Base-by-base conservation (phyloP, 805 yeast species). In the Zygoascus biomembranicola region DNA sequence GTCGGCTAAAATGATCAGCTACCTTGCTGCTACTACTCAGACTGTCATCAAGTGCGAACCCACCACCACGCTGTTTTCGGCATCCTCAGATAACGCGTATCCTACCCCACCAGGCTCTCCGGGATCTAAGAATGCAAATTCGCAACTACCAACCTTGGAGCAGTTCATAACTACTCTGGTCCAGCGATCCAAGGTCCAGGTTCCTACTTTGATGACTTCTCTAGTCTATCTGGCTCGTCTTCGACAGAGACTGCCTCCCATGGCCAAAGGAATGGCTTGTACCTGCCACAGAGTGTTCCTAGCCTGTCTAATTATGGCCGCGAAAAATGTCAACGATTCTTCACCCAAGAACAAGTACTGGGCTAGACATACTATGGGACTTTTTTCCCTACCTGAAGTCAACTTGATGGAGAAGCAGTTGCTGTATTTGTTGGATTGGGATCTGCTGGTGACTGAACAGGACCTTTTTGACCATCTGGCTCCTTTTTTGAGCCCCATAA, bases 341-440 rank as follows among this genome's bases (percentile, higher is more conserved):
- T 84, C 95, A 19, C 99, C 99, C 44, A 78, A 92, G 67, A 92
- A 92, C 72, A 90, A 86, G 71, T 97, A 94, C 73, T 92, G 99
- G 99, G 84, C 96, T 4, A 77, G 81, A 56, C 90, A 92, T 73
- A 90, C 98, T 2, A 84, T 85, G 66, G 97, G 97, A 0, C 75
- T 94, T 44, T 77, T 92, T 56, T 66, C 82, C 9, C 72, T 87
- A 41, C 76, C 76, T 20, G 98, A 92, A 64, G 89, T 94, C 52
- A 94, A 92, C 69, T 82, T 90, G 59, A 86, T 95, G 63, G 99
- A 92, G 71, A 77, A 90, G 60, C 98, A 92, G 71, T 74, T 94
- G 62, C 80, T 92, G 49, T 80, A 78, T 49, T 81, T 88, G 57
- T 77, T 92, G 54, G 85, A 88, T 62, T 92, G 98, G 98, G 83